Evolutionary conservation across 192 early-diverging fungal species (phyloP), one percentile per base, ranked within the genome.

Genomic region (Martensiomyces pterosporus): DNA sequence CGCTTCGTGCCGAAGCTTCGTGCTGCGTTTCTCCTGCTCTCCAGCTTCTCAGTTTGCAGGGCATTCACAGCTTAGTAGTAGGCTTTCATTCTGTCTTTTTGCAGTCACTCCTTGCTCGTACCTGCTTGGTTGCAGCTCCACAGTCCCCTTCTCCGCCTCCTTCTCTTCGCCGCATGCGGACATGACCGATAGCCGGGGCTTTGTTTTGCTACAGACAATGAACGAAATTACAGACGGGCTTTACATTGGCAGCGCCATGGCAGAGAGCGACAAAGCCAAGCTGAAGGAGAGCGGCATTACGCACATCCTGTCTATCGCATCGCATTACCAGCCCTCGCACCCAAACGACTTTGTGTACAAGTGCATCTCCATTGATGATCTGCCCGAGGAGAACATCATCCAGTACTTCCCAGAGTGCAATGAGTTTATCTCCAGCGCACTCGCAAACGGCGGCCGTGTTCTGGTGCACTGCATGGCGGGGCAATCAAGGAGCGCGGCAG

Each of bases 381-480:
- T 80, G 38, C 68, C 76, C 1, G 75, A 76, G 36, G 77, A 79
- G 42, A 84, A 87, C 60, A 70, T 90, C 4, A 78, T 88, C 52
- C 77, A 86, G 57, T 69, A 85, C 49, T 88, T 90, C 46, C 71
- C 82, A 6, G 80, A 77, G 26, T 80, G 75, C 29, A 74, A 76
- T 52, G 51, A 33, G 3, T 89, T 87, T 56, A 89, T 85, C 14
- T 35, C 67, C 4, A 44, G 47, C 10, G 71, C 75, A 2, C 33
- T 85, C 13, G 55, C 53, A 0, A 54, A 37, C 8, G 71, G 76
- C 14, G 78, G 76, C 2, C 71, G 67, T 8, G 74, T 89, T 24
- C 77, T 89, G 39, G 76, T 89, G 7, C 85, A 89, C 43, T 89
- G 86, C 51, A 56, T 63, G 57, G 76, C 87, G 4, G 86, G 86